phyloP scores from a whole-genome alignment of 345 rosid genomes.

The Aquilaria sinensis region DNA sequence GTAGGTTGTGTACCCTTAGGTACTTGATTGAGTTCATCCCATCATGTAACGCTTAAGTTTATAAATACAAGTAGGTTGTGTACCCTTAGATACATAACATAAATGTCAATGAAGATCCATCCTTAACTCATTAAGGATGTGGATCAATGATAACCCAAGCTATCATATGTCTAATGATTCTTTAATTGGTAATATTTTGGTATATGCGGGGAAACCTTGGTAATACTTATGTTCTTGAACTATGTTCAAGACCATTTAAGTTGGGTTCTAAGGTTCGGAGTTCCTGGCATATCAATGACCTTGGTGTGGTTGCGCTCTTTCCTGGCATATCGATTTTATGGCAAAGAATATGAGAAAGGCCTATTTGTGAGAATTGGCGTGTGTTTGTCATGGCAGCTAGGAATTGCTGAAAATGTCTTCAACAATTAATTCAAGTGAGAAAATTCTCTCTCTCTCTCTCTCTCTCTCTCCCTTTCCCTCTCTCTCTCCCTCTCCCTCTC shows the following conservation, averaged over 20 bases:
- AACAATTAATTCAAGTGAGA: constrained; percentile 35
- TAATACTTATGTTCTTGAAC: constrained; percentile 30
- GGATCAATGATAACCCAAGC: too few relatives aligned
- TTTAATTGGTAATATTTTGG: constrained; percentile 85
- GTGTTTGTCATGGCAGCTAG: constrained; percentile 20
- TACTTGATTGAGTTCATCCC: too few relatives aligned
- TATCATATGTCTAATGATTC: constrained; percentile 11
- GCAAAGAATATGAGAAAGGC: constrained; percentile 8
- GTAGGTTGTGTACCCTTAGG: too few relatives aligned
- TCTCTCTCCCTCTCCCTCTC: too few relatives aligned
- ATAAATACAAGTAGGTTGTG: too few relatives aligned
- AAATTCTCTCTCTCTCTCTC: neutral
- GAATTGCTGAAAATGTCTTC: constrained; percentile 17
- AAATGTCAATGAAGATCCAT: too few relatives aligned
- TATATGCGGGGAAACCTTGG: constrained; percentile 33
- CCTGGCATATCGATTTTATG: constrained; percentile 23
- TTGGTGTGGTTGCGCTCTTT: constrained; percentile 24
- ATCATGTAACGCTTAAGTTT: too few relatives aligned
- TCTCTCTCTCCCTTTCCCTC: neutral
- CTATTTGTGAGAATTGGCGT: constrained; percentile 25
- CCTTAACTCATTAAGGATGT: too few relatives aligned
- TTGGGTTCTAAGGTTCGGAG: constrained; percentile 71
- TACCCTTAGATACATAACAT: too few relatives aligned
- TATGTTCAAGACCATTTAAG: constrained; percentile 73
- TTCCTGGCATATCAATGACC: constrained; percentile 20